A percentile compares a stretch with the other conserved stretches of the same genome.
phyloP scores from a whole-genome alignment of 140 eudicot species.

The Bidens hawaiensis region DNA sequence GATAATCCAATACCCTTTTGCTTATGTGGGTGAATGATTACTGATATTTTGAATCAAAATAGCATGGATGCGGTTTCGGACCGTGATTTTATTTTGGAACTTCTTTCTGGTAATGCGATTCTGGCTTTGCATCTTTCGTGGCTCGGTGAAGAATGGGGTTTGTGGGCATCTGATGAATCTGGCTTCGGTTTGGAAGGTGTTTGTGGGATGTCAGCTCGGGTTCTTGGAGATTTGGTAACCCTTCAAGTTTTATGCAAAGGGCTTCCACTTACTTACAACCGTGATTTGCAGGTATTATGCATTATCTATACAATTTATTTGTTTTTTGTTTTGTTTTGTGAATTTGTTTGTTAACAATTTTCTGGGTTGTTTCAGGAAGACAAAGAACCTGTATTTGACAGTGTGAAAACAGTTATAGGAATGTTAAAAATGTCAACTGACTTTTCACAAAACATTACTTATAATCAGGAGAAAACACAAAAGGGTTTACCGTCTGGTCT shows the following conservation, averaged over 20 bases:
- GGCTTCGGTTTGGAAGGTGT: conserved; percentile 95
- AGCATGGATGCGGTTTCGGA: conserved; percentile 99
- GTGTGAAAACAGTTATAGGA: conserved; percentile 76
- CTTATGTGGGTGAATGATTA: conserved; percentile 14
- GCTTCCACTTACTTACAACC: conserved; percentile 97
- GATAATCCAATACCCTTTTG: neutral
- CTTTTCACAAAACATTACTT: conserved; percentile 73
- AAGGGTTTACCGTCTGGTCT: conserved; percentile 90
- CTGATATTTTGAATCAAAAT: conserved; percentile 21
- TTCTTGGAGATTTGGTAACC: conserved; percentile 78
- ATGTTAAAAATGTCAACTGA: conserved; percentile 92
- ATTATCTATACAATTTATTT: neutral
- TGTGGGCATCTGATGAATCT: conserved; percentile 98
- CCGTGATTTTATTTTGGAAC: conserved; percentile 90
- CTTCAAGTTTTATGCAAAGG: conserved; percentile 96
- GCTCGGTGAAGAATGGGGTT: conserved; percentile 98
- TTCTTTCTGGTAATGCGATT: conserved; percentile 81
- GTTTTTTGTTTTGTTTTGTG: neutral
- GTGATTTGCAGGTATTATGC: conserved; percentile 77
- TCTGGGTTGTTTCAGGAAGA: conserved; percentile 60
- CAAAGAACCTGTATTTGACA: conserved; percentile 93
- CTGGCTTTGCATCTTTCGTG: conserved; percentile 88
- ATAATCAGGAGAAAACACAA: conserved; percentile 65
- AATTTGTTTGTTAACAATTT: neutral
- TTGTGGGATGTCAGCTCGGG: conserved; percentile 92